Conservation (phyloP, 805 yeast genomes). For the Kurtzmaniella fragi region DNA sequence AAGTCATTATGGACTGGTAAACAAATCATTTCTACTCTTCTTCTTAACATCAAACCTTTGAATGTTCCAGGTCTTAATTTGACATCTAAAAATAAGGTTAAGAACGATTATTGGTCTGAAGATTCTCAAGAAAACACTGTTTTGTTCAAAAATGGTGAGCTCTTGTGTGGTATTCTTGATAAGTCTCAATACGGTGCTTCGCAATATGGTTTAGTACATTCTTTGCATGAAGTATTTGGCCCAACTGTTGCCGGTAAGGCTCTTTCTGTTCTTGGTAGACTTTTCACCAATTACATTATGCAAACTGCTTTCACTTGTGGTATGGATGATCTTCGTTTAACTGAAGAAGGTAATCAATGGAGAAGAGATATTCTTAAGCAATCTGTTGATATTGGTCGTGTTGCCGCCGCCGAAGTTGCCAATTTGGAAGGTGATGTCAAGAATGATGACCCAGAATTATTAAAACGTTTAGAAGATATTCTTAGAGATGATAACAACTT, state of each 20-base stretch:
- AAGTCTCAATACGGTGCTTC: constrained; percentile 99
- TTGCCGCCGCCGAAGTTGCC: constrained; percentile 93
- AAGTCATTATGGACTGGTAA: constrained; percentile 96
- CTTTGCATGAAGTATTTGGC: constrained; percentile 94
- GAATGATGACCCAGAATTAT: constrained; percentile 63
- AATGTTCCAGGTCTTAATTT: constrained; percentile 90
- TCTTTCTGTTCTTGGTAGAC: constrained; percentile 86
- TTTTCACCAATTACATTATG: constrained; percentile 91
- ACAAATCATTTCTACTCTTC: constrained; percentile 88
- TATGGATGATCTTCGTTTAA: constrained; percentile 96
- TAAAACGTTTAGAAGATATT: constrained; percentile 88
- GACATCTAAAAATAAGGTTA: constrained; percentile 78
- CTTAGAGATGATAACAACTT: constrained; percentile 88
- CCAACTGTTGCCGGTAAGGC: constrained; percentile 85
- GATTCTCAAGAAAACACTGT: constrained; percentile 84
- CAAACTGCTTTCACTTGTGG: constrained; percentile 97
- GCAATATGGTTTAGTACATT: constrained; percentile 93
- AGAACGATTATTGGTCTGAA: constrained; percentile 91
- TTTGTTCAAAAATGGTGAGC: constrained; percentile 78
- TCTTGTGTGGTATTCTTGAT: constrained; percentile 89
- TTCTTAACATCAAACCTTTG: constrained; percentile 81
- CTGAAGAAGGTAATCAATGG: constrained; percentile 86
- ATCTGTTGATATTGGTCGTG: constrained; percentile 78
- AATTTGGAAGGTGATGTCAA: constrained; percentile 57
- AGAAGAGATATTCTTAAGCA: constrained; percentile 76